phyloP scores from a whole-genome alignment of 345 rosid genomes.

The Laguncularia racemosa region DNA sequence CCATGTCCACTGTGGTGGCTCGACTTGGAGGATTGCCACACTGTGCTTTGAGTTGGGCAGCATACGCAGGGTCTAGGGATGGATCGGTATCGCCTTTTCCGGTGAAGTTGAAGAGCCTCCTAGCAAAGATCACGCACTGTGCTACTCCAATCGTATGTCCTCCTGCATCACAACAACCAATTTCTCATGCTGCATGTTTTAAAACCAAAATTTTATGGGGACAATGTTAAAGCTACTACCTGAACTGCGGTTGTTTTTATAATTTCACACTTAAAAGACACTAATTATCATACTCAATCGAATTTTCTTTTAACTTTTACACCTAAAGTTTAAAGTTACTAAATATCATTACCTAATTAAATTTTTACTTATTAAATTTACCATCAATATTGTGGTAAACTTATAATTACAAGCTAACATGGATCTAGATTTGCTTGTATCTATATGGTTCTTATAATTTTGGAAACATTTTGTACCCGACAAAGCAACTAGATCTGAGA shows the following conservation, averaged over 20 bases:
- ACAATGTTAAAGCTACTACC: no score
- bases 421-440: not conserved
- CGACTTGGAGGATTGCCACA: conserved; percentile 30
- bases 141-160: conserved; percentile 59
- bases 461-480: conserved; percentile 1
- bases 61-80: conserved; percentile 29
- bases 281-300: no score
- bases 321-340: no score
- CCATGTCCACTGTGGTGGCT: conserved; percentile 33
- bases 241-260: no score
- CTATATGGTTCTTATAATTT: not conserved
- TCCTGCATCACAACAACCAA: conserved; percentile 24
- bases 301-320: no score
- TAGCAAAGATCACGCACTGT: conserved; percentile 31
- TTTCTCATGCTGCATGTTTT: not conserved
- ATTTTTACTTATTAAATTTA: no score
- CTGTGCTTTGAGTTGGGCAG: conserved; percentile 21
- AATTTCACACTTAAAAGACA: no score
- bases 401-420: not conserved
- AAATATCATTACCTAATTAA: no score
- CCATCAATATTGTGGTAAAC: not conserved
- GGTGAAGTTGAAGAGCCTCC: conserved; percentile 52
- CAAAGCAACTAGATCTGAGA: conserved; percentile 5
- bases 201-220: not conserved
- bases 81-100: conserved; percentile 54